Evolutionary conservation across 192 early-diverging fungal genomes (phyloP), one percentile per base, ranked within the genome.

Genomic region (Backusella liffmaniae): DNA sequence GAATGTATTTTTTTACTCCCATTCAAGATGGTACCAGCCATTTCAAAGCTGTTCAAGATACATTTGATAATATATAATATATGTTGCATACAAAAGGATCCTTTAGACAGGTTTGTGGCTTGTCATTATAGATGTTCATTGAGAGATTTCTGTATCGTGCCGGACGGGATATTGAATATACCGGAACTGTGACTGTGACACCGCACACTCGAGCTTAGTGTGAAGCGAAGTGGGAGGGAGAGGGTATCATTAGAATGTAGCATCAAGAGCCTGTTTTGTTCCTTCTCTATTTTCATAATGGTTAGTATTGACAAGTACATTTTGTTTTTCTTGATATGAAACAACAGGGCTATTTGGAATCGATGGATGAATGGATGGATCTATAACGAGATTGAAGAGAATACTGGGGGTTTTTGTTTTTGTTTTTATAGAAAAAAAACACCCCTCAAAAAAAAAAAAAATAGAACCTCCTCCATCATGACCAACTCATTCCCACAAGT

Each of bases 201-300:
- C 26, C 21, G 56, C 46, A 62, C 21, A 12, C 12, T 13, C 26
- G 10, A 62, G 56, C 23, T 62, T 62, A 62, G 56, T 10, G 56
- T 62, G 56, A 29, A 62, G 56, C 18, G 56, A 29, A 62, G 56
- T 12, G 26, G 56, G 26, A 29, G 56, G 9, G 53, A 62, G 56
- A 13, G 56, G 56, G 56, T 62, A 62, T 62, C 56, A 62, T 62
- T 62, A 62, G 56, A 62, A 13, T 62, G 56, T 62, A 62, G 56
- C 26, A 62, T 62, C 67, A 37, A 69, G 36, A 35, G 35, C 70
- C 70, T 44, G 18, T 46, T 44, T 71, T 49, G 26, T 23, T 71
- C 70, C 42, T 71, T 71, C 70, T 71, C 70, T 71, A 71, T 41
- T 41, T 71, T 71, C 39, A 71, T 39, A 8, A 71, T 71, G 70